Conservation (phyloP, 2,329 filamentous ascomycete species). For the Cordyceps cicadae region DNA sequence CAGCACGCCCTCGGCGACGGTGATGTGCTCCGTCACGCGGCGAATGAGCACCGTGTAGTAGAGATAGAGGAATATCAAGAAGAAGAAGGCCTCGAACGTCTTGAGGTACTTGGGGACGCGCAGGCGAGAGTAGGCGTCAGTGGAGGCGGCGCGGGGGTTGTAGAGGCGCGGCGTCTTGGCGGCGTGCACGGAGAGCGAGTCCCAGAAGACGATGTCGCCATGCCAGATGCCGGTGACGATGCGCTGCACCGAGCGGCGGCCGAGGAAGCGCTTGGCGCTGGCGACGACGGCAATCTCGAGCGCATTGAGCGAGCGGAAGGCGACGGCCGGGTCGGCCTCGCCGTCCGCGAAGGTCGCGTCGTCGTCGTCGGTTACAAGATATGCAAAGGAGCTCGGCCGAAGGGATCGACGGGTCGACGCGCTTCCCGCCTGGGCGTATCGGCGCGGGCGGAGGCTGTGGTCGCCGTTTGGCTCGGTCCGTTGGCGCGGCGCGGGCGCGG, state of each 20-base stretch:
- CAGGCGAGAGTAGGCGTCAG: conserved; percentile 67
- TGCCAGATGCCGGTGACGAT: conserved; percentile 80
- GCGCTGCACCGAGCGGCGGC: conserved; percentile 71
- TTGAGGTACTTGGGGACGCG: conserved; percentile 79
- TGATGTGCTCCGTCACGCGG: conserved; percentile 58
- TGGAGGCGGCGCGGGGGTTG: conserved; percentile 42
- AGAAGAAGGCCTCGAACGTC: conserved; percentile 75
- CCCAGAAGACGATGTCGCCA: conserved; percentile 83
- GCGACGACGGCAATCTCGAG: conserved; percentile 79
- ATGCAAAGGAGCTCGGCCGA: conserved; percentile 44
- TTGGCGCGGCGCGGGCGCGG: neutral
- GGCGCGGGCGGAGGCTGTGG: conserved; percentile 28
- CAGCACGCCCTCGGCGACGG: conserved; percentile 60
- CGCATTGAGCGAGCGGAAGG: conserved; percentile 74
- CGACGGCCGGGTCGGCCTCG: conserved; percentile 53
- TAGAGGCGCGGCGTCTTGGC: conserved; percentile 72
- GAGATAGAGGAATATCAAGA: conserved; percentile 63
- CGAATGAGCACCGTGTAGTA: conserved; percentile 84
- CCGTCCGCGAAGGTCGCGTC: conserved; percentile 23
- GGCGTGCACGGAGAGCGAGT: conserved; percentile 62
- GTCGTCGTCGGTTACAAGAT: conserved; percentile 36
- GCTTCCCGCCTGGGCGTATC: neutral
- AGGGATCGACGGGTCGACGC: conserved; percentile 27
- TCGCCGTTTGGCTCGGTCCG: conserved; percentile 12
- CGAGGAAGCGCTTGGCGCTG: conserved; percentile 75